These are phyloP conservation scores for Penicillium diatomitis DNA, from an alignment of 495 filamentous ascomycete genomes.

Conservation along the genomic window DNA sequence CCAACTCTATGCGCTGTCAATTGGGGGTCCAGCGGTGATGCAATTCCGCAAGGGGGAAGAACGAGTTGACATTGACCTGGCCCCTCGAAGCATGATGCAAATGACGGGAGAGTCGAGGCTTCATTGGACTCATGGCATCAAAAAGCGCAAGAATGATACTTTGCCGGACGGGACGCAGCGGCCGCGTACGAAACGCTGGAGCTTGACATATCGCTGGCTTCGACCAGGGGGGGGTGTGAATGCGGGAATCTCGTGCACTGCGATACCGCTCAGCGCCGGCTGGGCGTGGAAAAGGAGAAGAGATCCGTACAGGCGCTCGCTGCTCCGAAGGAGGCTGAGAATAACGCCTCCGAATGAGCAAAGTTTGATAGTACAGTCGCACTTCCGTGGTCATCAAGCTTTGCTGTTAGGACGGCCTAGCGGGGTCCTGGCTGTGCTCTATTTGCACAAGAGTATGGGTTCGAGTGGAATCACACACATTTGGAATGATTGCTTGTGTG, in stretches of 20 bases:
- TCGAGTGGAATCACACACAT: no score
- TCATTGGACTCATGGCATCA: conserved; percentile 37
- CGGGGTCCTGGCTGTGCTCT: no score
- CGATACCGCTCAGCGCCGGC: conserved; percentile 27
- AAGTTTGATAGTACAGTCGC: no score
- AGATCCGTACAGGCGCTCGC: conserved; percentile 21
- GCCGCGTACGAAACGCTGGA: conserved; percentile 25
- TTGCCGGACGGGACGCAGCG: conserved; percentile 24
- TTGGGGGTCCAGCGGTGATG: conserved; percentile 31
- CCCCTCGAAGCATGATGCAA: conserved; percentile 31
- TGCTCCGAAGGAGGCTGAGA: conserved; percentile 1
- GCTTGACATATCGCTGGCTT: conserved; percentile 34
- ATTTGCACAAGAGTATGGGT: no score
- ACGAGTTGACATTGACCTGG: conserved; percentile 25
- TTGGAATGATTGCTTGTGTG: no score
- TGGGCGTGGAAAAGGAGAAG: conserved; percentile 31
- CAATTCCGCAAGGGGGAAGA: conserved; percentile 23
- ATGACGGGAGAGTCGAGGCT: conserved; percentile 26
- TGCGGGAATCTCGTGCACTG: conserved; percentile 31
- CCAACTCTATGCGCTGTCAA: conserved; percentile 31
- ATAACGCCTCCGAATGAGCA: not conserved
- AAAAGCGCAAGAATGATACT: conserved; percentile 31
- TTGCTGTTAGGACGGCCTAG: no score
- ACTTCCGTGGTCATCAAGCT: no score
- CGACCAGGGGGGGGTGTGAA: conserved; percentile 28